These are phyloP conservation scores for Hippophae rhamnoides DNA, from an alignment of 306 rosid species.

Conservation along the genomic window DNA sequence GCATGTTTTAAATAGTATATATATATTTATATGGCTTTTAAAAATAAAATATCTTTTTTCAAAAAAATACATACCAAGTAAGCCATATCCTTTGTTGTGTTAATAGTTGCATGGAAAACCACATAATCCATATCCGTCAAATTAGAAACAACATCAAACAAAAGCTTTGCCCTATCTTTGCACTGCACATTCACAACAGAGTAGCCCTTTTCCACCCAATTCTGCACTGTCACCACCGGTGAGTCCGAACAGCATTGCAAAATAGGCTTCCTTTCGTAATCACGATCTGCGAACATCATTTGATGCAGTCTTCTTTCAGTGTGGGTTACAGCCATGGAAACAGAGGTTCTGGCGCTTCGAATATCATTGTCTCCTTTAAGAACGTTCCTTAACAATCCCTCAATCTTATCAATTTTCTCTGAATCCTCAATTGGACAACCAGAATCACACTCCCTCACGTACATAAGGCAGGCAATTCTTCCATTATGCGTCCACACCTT, in stretches of 20 bases:
- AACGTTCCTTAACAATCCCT: slow-evolving; percentile 66
- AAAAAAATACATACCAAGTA: slow-evolving; percentile 42
- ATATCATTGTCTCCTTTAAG: slow-evolving; percentile 80
- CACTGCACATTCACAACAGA: slow-evolving; percentile 82
- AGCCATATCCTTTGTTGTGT: slow-evolving; percentile 44
- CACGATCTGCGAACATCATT: slow-evolving; percentile 87
- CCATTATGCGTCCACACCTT: slow-evolving; percentile 98
- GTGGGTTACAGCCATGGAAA: slow-evolving; percentile 60
- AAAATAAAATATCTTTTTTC: not conserved
- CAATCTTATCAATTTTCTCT: slow-evolving; percentile 47
- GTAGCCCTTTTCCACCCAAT: slow-evolving; percentile 76
- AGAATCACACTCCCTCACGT: slow-evolving; percentile 50
- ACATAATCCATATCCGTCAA: slow-evolving; percentile 91
- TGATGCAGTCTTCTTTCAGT: slow-evolving; percentile 85
- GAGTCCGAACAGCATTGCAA: slow-evolving; percentile 32
- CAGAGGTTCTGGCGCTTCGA: slow-evolving; percentile 63
- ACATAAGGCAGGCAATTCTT: slow-evolving; percentile 69
- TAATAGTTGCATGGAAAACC: slow-evolving; percentile 82
- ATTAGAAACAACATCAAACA: slow-evolving; percentile 77
- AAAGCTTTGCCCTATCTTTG: slow-evolving; percentile 69
- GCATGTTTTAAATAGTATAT: slow-evolving; percentile 7
- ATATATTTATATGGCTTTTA: not conserved
- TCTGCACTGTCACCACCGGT: slow-evolving; percentile 59
- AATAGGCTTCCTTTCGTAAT: slow-evolving; percentile 65
- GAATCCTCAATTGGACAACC: slow-evolving; percentile 72